Percentiles rank a stretch among this genome's conserved stretches.
Evolutionary conservation across 139 green algal genomes (phyloP).

Genomic region (Edaphochlamys debaryana): DNA sequence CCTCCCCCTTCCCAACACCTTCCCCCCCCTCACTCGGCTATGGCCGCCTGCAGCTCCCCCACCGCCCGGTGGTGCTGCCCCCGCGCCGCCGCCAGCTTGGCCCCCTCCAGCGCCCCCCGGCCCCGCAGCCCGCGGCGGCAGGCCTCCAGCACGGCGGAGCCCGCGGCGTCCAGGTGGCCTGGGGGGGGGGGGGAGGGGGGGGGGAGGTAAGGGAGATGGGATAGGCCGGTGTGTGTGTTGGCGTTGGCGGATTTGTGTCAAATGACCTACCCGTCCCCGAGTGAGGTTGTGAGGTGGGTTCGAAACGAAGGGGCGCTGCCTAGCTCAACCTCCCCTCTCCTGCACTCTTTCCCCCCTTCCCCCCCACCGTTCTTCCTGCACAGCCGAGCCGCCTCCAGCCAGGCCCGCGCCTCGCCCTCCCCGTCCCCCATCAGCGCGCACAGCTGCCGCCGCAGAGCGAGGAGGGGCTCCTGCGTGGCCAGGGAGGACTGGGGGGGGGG

Average conservation of each 20-base stretch:
- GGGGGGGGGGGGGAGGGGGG: too few relatives aligned
- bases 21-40: not conserved
- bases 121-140: constrained; percentile 53
- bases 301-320: too few relatives aligned
- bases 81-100: constrained; percentile 88
- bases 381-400: constrained; percentile 89
- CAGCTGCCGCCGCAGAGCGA: constrained; percentile 84
- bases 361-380: constrained; percentile 71
- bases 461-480: constrained; percentile 81
- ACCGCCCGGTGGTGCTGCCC: constrained; percentile 74
- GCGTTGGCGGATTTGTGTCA: too few relatives aligned
- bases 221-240: too few relatives aligned
- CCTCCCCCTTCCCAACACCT: too few relatives aligned
- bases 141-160: constrained; percentile 86
- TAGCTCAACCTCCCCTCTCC: too few relatives aligned
- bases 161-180: constrained; percentile 88
- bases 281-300: too few relatives aligned
- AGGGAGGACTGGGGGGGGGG: constrained; percentile 49
- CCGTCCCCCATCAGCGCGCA: constrained; percentile 62
- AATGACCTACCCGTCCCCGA: too few relatives aligned
- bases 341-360: too few relatives aligned
- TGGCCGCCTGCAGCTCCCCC: constrained; percentile 65
- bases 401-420: constrained; percentile 71
- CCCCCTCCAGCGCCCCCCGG: constrained; percentile 73
- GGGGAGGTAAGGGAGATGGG: too few relatives aligned